Evolutionary conservation across 306 rosid species (phyloP).

Genomic region (Adenanthera pavonina): DNA sequence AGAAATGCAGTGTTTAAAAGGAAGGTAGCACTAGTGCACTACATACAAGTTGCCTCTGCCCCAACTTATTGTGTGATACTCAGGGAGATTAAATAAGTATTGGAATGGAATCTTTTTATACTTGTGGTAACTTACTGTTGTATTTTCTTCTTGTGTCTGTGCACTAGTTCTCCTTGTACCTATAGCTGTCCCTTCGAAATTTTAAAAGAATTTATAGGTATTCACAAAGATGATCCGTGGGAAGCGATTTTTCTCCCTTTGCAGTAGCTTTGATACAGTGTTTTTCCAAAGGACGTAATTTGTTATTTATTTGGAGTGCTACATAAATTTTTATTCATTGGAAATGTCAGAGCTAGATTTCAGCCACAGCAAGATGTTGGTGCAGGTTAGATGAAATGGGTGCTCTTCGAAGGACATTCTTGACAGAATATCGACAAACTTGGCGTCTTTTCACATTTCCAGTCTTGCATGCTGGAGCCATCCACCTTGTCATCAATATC

Average conservation of each 20-base stretch:
- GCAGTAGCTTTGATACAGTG: not conserved
- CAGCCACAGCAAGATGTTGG: not conserved
- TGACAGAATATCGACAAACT: constrained; percentile 60
- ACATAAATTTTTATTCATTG: not conserved
- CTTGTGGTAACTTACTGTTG: not conserved
- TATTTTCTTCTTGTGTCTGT: not conserved
- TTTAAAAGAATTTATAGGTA: not conserved
- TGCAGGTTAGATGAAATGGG: constrained; percentile 90
- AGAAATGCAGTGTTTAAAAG: not conserved
- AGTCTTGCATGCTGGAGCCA: constrained; percentile 75
- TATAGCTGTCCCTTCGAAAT: not conserved
- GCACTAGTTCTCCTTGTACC: not conserved
- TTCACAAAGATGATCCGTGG: not conserved
- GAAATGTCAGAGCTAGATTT: constrained; percentile 18
- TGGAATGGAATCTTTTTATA: not conserved
- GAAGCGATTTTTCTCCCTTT: not conserved
- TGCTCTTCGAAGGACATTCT: constrained; percentile 59
- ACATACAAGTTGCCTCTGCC: not conserved
- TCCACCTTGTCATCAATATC: constrained; percentile 84
- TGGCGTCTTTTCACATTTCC: constrained; percentile 95
- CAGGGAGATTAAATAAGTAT: not conserved
- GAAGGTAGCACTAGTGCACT: not conserved
- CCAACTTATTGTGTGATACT: not conserved
- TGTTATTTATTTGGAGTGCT: not conserved
- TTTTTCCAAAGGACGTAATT: not conserved